These are phyloP conservation scores for Populus hybrid DNA, from an alignment of 441 rosid species.

Conservation along the genomic window DNA sequence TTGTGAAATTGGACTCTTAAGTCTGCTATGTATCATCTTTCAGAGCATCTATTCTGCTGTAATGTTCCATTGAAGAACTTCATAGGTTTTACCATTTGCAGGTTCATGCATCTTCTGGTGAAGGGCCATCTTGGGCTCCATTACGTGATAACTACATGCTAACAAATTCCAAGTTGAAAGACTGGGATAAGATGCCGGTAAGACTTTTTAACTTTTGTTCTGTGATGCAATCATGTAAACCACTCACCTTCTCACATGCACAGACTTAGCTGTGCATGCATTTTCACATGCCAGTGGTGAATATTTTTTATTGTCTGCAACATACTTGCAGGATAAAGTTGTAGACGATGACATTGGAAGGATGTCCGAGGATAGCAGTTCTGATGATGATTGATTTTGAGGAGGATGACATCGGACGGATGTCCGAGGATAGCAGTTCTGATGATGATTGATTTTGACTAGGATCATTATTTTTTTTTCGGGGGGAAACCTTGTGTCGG, in stretches of 20 bases:
- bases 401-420: constrained; percentile 38
- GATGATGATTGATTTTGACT: constrained; percentile 43
- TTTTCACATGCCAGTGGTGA: neutral
- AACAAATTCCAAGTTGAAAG: constrained; percentile 78
- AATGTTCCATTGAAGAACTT: neutral
- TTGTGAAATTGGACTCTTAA: neutral
- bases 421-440: constrained; percentile 60
- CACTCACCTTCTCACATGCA: neutral
- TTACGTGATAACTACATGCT: constrained; percentile 87
- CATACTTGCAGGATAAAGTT: constrained; percentile 42
- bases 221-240: neutral
- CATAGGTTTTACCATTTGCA: constrained; percentile 20
- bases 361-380: constrained; percentile 56
- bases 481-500: neutral
- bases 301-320: neutral
- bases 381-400: constrained; percentile 50
- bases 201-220: neutral
- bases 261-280: too few relatives aligned
- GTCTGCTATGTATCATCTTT: neutral
- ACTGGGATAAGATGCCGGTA: constrained; percentile 89
- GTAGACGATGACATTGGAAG: constrained; percentile 41
- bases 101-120: constrained; percentile 39
- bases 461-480: neutral
- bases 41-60: neutral
- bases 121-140: constrained; percentile 92